Evolutionary conservation across 441 rosid species (phyloP).

Genomic region (Mallotus japonicus): DNA sequence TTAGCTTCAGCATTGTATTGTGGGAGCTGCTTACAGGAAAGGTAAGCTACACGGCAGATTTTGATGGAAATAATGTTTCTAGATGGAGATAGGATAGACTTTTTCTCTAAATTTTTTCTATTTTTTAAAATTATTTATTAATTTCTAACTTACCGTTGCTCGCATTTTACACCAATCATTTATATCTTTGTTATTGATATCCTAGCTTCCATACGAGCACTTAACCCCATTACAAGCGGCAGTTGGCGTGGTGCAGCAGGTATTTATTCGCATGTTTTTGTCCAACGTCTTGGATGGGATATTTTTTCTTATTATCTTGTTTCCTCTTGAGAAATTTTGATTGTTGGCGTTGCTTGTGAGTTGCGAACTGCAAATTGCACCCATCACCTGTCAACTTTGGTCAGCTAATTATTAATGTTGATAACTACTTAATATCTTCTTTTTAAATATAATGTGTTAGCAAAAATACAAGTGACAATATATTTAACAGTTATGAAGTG

Average conservation of each 20-base stretch:
- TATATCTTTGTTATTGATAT: conserved; percentile 16
- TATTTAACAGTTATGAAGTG: too few relatives aligned
- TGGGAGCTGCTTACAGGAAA: conserved; percentile 79
- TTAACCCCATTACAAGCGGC: conserved; percentile 72
- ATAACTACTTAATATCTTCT: too few relatives aligned
- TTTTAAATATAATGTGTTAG: too few relatives aligned
- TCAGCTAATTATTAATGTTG: too few relatives aligned
- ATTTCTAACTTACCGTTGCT: not conserved
- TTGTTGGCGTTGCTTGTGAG: too few relatives aligned
- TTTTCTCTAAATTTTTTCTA: too few relatives aligned
- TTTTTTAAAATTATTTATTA: not conserved
- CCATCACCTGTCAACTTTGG: too few relatives aligned
- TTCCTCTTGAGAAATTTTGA: too few relatives aligned
- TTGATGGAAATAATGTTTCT: not conserved
- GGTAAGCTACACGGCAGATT: conserved; percentile 33
- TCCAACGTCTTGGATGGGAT: not conserved
- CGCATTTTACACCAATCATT: not conserved
- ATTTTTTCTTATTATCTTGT: not conserved
- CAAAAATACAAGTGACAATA: too few relatives aligned
- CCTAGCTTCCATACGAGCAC: conserved; percentile 62
- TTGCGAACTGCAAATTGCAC: too few relatives aligned
- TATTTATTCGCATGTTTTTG: conserved; percentile 21
- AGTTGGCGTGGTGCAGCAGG: conserved; percentile 66
- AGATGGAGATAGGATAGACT: not conserved
- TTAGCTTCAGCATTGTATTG: conserved; percentile 63